Evolutionary conservation across 108 stramenopile species (phyloP), one percentile per base, ranked within the genome.

Genomic region (Hondaea fermentalgiana): DNA sequence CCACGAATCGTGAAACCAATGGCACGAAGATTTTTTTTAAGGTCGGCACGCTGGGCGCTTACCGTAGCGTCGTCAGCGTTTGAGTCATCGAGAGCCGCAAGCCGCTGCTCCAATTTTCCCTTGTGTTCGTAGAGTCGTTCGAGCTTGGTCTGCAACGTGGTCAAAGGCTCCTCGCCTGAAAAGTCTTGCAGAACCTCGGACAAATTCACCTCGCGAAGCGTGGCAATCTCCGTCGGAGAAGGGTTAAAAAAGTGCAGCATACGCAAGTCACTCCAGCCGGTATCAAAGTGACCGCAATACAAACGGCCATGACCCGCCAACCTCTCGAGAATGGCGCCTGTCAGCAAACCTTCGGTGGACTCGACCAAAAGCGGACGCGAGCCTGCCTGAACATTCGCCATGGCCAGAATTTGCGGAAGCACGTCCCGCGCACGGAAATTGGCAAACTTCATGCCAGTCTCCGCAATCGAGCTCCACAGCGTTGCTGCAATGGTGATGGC

Each of bases 301-400:
- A 97, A 89, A 29, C 91, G 92, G 6, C 97, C 97, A 88, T 95
- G 96, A 10, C 97, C 97, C 25, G 94, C 97, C 95, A 97, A 94
- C 72, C 96, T 91, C 60, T 94, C 92, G 5, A 95, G 94, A 23
- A 95, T 87, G 42, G 93, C 91, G 28, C 96, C 96, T 2, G 95
- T 94, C 12, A 96, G 58, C 1, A 97, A 87, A 3, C 97, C 96
- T 55, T 93, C 91, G 17, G 92, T 93, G 8, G 87, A 92, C 72
- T 97, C 97, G 47, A 93, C 91, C 0, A 96, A 93, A 72, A 97
- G 45, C 5, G 95, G 94, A 69, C 94, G 92, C 44, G 92, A 91
- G n/a, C 97, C 97, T 4, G 97, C 97, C 87, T 91, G 91, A 5
- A 97, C 88, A 90, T 97, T 97, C 58, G 95, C 88, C 89, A 95